Evolutionary conservation across 2,329 filamentous ascomycete genomes (phyloP), one percentile per base, ranked within the genome.

Genomic region (Colletotrichum sp.): DNA sequence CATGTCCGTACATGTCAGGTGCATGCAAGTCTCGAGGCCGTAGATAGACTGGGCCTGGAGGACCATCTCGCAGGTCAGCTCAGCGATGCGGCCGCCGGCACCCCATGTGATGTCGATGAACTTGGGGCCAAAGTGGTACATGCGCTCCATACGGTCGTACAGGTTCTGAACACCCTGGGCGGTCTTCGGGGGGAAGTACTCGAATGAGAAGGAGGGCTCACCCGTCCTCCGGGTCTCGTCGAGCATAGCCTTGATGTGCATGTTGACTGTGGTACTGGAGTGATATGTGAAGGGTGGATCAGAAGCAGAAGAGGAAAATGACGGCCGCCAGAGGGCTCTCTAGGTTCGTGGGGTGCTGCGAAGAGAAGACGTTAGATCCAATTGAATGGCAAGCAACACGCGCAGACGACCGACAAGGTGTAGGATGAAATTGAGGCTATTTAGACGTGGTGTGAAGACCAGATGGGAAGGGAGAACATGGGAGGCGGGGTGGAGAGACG

Each of bases 21-120:
- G 97, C 97, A 99, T 99, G 87, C 96, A 99, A 9, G 97, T 99
- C 88, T 99, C 97, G 78, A 99, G 90, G 21, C 97, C 97, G 83
- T 98, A 98, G 78, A 97, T 96, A 21, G 95, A 95, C 87, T 99
- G 97, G 60, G 97, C 96, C 79, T 98, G 96, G 79, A 95, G 93
- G 79, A 99, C 96, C 96, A 99, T 99, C 85, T 99, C 97, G 86
- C 95, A 96, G 57, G 97, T 99, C 81, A 99, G 88, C 83, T 98
- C 94, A 71, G 96, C 97, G 80, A 97, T 92, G 79, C 95, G 93
- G 64, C 97, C 97, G 80, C 97, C 97, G 69, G 97, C 97, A 78
- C 98, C 98, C 97, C 97, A 99, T 78, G 97, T 99, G 82, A 99
- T 94, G 86, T 99, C 97, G 84, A 99, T 96, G 88, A 99, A 99